Evolutionary conservation across 1,284 basidiomycete genomes (phyloP), one percentile per base, ranked within the genome.

Genomic region (Cryptococcus sp.): DNA sequence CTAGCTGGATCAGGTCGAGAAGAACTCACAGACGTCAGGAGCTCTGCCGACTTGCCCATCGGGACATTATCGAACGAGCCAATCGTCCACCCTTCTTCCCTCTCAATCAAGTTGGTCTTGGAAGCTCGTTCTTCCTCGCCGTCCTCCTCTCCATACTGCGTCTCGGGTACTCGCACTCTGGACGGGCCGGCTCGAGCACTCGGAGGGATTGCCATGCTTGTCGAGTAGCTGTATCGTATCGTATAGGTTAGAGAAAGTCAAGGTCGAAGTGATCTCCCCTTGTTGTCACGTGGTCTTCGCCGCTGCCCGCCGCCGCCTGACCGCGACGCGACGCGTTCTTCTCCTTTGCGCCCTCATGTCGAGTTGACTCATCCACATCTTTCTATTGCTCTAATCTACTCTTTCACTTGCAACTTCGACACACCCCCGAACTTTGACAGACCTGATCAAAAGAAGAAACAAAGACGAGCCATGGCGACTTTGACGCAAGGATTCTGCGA

Each of bases 401-500:
- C n/a, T 37, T 26, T 38, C 43, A 33, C 25, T 23, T 38, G 23
- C 40, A 26, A 45, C 49, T 25, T 36, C 25, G n/a, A 5, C 35
- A 14, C 32, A 24, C 41, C 25, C 12, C 26, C 43, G 28, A 24
- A 10, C 32, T n/a, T 24, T 39, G 12, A 10, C 23, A 39, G 2
- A 18, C 28, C n/a, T 21, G 28, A 31, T 7, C 9, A 31, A 14
- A 31, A 31, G 28, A 31, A 14, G 28, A 31, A 31, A 7, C 26
- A 31, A 4, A 31, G 10, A 19, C 3, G 31, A 5, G n/a, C 7
- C 28, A 69, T 68, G 65, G 46, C 65, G 45, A 61, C 60, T 10
- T 63, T 74, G 43, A 67, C 69, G 5, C 51, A 58, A 10, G 66
- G 63, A 36, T 72, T 71, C 52, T 67, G 64, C 44, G 47, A 62